Evolutionary conservation across 2,329 filamentous ascomycete species (phyloP), one percentile per base, ranked within the genome.

Genomic region (Plenodomus lindquistii): DNA sequence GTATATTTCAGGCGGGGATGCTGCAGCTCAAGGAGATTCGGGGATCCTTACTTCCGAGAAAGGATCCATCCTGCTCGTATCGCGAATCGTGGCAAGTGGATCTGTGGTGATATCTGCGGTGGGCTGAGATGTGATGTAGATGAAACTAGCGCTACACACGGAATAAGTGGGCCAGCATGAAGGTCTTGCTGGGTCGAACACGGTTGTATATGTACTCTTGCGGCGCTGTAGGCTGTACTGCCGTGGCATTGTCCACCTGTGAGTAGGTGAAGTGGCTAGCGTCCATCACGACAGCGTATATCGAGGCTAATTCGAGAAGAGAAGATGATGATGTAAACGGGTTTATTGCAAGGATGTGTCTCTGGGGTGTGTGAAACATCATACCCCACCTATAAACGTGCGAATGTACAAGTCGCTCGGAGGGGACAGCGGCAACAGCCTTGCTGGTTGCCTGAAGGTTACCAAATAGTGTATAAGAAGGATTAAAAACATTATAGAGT

Each of bases 301-400:
- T 4, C 27, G 11, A 13, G 6, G 27, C 15, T 15, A 7, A 31
- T 8, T 8, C 27, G 15, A 31, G 11, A 31, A 4, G 27, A 31
- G 6, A 31, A 8, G 6, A 31, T 7, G 27, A 46, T 47, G 55
- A 42, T 48, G 43, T 46, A 38, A 57, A 64, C 40, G 59, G 58
- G 48, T 67, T 54, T 63, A 65, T 65, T 68, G 59, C 60, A 57
- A 59, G 60, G 50, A 39, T 58, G 49, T 51, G 48, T 46, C 52
- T 57, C 40, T 51, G 58, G 50, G 54, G 48, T 51, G 50, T 46
- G 55, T 60, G 54, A 60, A 63, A 63, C 57, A 50, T 54, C 39
- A 36, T 42, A 52, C 50, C 55, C 55, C 54, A 50, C 48, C 48
- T 38, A 48, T 40, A 49, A 48, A 47, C 46, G 35, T 52, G 40